Conservation (phyloP, 1,139 yeast species). For the Saccharomyces hybrid region DNA sequence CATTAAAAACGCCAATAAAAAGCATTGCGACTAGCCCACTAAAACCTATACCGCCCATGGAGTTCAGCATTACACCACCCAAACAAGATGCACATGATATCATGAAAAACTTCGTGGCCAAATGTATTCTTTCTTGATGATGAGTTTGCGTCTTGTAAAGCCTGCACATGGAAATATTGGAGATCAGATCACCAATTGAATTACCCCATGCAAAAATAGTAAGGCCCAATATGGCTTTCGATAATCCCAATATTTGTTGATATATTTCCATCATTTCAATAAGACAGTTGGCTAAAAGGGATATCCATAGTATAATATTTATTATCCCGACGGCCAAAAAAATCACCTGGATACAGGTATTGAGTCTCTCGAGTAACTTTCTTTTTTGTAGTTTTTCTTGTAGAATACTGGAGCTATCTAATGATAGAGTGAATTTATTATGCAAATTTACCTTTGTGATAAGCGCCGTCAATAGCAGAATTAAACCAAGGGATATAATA, state of each 20-base stretch:
- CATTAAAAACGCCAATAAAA: constrained; percentile 15
- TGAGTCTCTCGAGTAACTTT: not conserved
- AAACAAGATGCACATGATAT: constrained; percentile 31
- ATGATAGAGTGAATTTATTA: constrained; percentile 21
- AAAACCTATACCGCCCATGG: constrained; percentile 32
- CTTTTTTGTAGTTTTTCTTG: not conserved
- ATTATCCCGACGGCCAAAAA: constrained; percentile 57
- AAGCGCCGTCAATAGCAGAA: constrained; percentile 7
- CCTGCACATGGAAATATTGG: constrained; percentile 56
- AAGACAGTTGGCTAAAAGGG: constrained; percentile 52
- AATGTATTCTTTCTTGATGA: constrained; percentile 13
- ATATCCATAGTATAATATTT: constrained; percentile 58
- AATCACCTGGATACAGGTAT: constrained; percentile 5
- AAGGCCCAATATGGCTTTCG: constrained; percentile 79
- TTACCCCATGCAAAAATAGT: constrained; percentile 91
- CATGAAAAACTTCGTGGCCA: constrained; percentile 29
- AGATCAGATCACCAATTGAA: constrained; percentile 84
- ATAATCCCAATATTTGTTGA: constrained; percentile 31
- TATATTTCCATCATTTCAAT: constrained; percentile 48
- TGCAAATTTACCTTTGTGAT: constrained; percentile 10
- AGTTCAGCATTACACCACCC: constrained; percentile 31
- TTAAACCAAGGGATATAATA: constrained; percentile 8
- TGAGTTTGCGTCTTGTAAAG: constrained; percentile 26
- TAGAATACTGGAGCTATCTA: not conserved
- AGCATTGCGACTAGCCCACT: constrained; percentile 31